Evolutionary conservation across 192 early-diverging fungal genomes (phyloP), one percentile per base, ranked within the genome.

Genomic region (Coemansia sp.): DNA sequence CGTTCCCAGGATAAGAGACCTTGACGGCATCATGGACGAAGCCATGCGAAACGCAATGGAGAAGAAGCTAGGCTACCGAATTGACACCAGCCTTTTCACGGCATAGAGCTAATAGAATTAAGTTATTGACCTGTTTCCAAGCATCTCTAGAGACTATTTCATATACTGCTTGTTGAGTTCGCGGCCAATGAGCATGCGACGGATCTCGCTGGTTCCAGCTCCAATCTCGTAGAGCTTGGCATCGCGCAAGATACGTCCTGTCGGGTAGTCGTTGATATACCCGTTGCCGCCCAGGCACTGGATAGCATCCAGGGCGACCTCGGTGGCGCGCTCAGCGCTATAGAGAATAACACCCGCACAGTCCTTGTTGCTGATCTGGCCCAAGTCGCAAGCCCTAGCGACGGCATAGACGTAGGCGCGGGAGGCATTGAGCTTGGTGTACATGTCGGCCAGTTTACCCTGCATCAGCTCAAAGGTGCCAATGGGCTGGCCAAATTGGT

Each of bases 171-270:
- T 89, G 75, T 91, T 90, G 69, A 91, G 85, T 73, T 88, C 87
- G 28, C 88, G 80, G 36, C 91, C 95, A 76, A 95, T 97, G 61
- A 97, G 80, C 91, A 95, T 92, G 7, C 93, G 84, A 52, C 93
- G 86, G 75, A 94, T 94, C 84, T 97, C 95, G 68, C 89, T 93
- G 23, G 95, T 97, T 31, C 95, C 95, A 16, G 95, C 95, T 50
- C 95, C 95, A 79, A 97, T 97, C 79, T 97, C 95, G 70, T 97
- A 97, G 18, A 97, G 84, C 83, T 95, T 95, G 16, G 92, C 94
- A 70, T 97, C 95, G 34, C 95, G 86, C 48, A 97, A 72, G 60
- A 97, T 84, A 18, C 95, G 88, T 26, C 94, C 93, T 4, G 92
- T 88, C 50, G 89, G 88, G 79, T 86, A 95, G 35, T 97, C 95